Conservation (phyloP, 2,329 filamentous ascomycete species). For the Calonectria multiphialidica region DNA sequence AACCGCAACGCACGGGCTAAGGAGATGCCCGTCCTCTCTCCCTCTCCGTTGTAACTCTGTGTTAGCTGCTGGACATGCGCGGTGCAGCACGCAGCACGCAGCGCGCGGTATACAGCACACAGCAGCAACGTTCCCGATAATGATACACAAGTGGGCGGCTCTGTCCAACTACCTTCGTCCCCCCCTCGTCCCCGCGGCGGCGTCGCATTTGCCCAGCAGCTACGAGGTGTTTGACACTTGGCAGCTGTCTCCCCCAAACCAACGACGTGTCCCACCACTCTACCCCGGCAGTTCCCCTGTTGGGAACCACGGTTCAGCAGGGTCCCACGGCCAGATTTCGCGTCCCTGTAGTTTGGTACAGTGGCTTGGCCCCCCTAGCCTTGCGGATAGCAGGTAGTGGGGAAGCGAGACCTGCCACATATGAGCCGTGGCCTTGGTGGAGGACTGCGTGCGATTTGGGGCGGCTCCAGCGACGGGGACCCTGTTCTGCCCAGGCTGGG, state of each 20-base stretch:
- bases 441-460: slow-evolving; percentile 1
- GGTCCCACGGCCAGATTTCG: slow-evolving; percentile 19
- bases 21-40: neutral
- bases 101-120: neutral
- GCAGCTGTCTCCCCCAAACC: slow-evolving; percentile 4
- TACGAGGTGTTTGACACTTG: neutral
- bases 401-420: slow-evolving; percentile 13
- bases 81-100: neutral
- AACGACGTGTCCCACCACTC: neutral
- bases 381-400: slow-evolving; percentile 17
- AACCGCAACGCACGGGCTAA: slow-evolving; percentile 27
- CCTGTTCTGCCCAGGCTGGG: slow-evolving; percentile 14
- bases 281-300: slow-evolving; percentile 12
- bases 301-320: slow-evolving; percentile 17
- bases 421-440: neutral
- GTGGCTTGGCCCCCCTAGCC: slow-evolving; percentile 25
- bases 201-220: neutral
- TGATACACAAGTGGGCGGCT: neutral
- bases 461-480: slow-evolving; percentile 10
- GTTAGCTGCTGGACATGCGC: slow-evolving; percentile 2
- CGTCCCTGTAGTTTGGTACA: slow-evolving; percentile 36
- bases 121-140: neutral
- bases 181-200: neutral
- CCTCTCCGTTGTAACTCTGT: neutral
- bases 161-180: neutral